Evolutionary conservation across 1,139 yeast genomes (phyloP).

Genomic region (Yamadazyma taylorii): DNA sequence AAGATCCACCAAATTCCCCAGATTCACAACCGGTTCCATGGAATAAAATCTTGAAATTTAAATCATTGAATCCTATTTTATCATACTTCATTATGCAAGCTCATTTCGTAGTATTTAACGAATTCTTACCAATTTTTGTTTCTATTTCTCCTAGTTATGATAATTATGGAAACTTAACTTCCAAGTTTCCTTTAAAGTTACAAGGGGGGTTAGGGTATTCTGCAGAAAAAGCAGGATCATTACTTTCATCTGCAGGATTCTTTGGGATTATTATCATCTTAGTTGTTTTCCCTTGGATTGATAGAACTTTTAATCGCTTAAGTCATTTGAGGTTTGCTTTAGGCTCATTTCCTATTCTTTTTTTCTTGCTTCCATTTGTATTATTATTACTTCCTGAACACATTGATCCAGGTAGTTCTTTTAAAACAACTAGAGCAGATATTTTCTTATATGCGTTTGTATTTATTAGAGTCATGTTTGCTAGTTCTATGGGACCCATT

Average conservation of each 20-base stretch:
- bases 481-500: constrained; percentile 36
- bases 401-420: constrained; percentile 19
- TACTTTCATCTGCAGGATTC: constrained; percentile 56
- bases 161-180: constrained; percentile 29
- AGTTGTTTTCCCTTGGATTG: constrained; percentile 53
- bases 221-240: constrained; percentile 49
- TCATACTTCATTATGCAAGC: constrained; percentile 18
- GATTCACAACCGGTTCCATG: too few species aligned
- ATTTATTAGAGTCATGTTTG: constrained; percentile 17
- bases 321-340: constrained; percentile 43
- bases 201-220: constrained; percentile 31
- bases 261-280: constrained; percentile 52
- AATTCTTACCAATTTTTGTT: constrained; percentile 57
- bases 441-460: constrained; percentile 23
- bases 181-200: constrained; percentile 35
- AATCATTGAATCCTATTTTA: constrained; percentile 10
- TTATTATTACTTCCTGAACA: constrained; percentile 34
- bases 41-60: constrained; percentile 8
- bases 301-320: constrained; percentile 46
- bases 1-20: too few species aligned
- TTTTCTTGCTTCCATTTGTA: constrained; percentile 48
- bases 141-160: constrained; percentile 25
- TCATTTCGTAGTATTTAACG: constrained; percentile 51
- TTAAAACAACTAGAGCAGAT: constrained; percentile 20
- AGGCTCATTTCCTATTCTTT: constrained; percentile 46